Evolutionary conservation across 805 yeast genomes (phyloP).

Genomic region (Lipomyces sp.): DNA sequence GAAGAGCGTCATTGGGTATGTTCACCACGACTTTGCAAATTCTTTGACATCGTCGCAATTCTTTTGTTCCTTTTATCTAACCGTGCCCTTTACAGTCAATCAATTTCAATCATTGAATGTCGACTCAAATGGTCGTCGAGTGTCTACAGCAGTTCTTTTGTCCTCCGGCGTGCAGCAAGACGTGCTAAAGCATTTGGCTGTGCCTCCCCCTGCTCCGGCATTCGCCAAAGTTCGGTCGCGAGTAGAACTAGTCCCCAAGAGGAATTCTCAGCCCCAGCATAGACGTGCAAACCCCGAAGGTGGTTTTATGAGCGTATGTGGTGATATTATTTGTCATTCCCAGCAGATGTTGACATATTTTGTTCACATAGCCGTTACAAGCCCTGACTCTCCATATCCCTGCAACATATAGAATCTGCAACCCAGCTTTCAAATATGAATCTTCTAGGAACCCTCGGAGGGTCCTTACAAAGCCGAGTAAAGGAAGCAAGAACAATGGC

Average conservation of each 20-base stretch:
- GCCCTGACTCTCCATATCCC: constrained; percentile 80
- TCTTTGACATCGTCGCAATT: neutral
- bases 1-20: constrained; percentile 24
- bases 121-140: constrained; percentile 28
- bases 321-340: neutral
- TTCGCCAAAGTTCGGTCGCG: constrained; percentile 30
- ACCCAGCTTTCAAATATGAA: constrained; percentile 81
- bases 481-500: constrained; percentile 80
- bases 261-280: constrained; percentile 35
- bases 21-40: neutral
- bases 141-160: constrained; percentile 27
- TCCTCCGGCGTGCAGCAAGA: constrained; percentile 19
- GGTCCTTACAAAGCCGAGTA: constrained; percentile 89
- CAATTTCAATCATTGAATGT: constrained; percentile 33
- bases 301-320: constrained; percentile 39
- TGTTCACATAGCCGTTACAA: constrained; percentile 64
- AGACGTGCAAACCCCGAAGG: constrained; percentile 41
- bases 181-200: neutral
- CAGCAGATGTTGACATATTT: neutral
- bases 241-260: constrained; percentile 33
- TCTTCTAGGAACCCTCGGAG: constrained; percentile 87
- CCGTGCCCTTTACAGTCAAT: constrained; percentile 26
- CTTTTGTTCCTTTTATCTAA: constrained; percentile 6
- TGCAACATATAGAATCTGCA: constrained; percentile 82
- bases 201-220: constrained; percentile 21